phyloP scores from a whole-genome alignment of 2,329 filamentous ascomycete genomes.

The Orbilia ellipsospora region DNA sequence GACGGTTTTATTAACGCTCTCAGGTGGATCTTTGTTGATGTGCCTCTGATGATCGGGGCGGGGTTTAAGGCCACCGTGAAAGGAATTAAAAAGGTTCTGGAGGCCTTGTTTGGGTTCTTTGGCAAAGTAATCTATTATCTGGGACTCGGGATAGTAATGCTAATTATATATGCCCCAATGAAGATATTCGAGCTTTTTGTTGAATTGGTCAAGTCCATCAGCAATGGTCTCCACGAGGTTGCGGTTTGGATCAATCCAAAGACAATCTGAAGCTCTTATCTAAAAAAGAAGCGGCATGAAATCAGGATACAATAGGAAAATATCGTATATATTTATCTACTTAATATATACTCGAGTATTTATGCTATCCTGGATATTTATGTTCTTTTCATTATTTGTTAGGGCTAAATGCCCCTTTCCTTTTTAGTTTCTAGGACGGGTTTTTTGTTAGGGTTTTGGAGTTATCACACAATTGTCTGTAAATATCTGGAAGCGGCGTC shows the following conservation, averaged over 20 bases:
- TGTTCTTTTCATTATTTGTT: too few species aligned
- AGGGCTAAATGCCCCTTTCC: too few species aligned
- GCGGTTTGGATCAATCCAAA: slow-evolving; percentile 54
- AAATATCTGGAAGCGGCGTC: too few species aligned
- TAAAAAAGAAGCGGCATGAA: too few species aligned
- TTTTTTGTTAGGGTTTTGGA: too few species aligned
- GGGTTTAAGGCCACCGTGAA: slow-evolving; percentile 27
- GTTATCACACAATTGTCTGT: too few species aligned
- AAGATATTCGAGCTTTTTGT: slow-evolving; percentile 47
- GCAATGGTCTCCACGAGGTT: slow-evolving; percentile 43
- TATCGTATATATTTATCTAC: neutral
- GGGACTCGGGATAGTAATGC: slow-evolving; percentile 21
- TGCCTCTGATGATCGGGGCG: slow-evolving; percentile 28
- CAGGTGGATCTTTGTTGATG: slow-evolving; percentile 41
- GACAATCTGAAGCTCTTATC: slow-evolving; percentile 16
- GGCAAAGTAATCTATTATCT: slow-evolving; percentile 34
- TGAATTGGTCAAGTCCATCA: slow-evolving; percentile 38
- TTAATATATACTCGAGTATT: neutral
- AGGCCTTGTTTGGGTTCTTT: slow-evolving; percentile 41
- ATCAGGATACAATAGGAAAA: neutral
- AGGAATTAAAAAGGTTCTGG: slow-evolving; percentile 40
- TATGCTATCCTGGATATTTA: neutral
- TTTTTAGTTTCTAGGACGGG: too few species aligned
- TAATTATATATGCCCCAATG: slow-evolving; percentile 41
- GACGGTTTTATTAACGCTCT: slow-evolving; percentile 62